These are phyloP conservation scores for Centella asiatica DNA, from an alignment of 129 eudicot genomes.

Conservation along the genomic window DNA sequence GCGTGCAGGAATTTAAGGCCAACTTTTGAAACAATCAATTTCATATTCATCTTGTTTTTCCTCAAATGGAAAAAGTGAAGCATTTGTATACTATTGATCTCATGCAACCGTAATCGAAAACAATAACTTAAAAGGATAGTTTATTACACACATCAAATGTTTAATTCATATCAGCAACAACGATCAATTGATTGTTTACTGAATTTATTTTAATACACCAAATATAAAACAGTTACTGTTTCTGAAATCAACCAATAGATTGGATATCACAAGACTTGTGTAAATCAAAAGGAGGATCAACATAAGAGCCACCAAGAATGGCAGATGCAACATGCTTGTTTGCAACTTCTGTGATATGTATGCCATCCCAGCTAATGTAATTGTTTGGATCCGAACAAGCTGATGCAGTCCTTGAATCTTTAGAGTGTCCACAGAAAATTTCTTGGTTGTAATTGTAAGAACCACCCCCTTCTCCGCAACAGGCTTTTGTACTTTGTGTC, in stretches of 20 bases:
- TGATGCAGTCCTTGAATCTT: constrained; percentile 45
- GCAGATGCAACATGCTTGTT: constrained; percentile 42
- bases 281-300: constrained; percentile 57
- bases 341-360: constrained; percentile 74
- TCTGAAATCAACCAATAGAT: constrained; percentile 21
- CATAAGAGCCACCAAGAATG: constrained; percentile 44
- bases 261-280: constrained; percentile 30
- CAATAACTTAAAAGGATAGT: too few species aligned
- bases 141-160: too few species aligned
- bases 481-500: constrained; percentile 53
- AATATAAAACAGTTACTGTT: too few species aligned
- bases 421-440: constrained; percentile 53
- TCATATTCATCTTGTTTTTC: too few species aligned
- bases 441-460: constrained; percentile 42
- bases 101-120: too few species aligned
- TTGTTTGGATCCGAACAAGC: constrained; percentile 66
- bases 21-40: too few species aligned
- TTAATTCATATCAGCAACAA: too few species aligned
- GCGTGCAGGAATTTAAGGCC: too few species aligned
- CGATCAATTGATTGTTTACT: too few species aligned
- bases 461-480: constrained; percentile 80
- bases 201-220: too few species aligned
- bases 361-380: constrained; percentile 83
- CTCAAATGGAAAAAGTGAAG: too few species aligned
- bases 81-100: too few species aligned